Evolutionary conservation across 768 basidiomycete species (phyloP), one percentile per base, ranked within the genome.

Genomic region (Rhizopogon vulgaris): DNA sequence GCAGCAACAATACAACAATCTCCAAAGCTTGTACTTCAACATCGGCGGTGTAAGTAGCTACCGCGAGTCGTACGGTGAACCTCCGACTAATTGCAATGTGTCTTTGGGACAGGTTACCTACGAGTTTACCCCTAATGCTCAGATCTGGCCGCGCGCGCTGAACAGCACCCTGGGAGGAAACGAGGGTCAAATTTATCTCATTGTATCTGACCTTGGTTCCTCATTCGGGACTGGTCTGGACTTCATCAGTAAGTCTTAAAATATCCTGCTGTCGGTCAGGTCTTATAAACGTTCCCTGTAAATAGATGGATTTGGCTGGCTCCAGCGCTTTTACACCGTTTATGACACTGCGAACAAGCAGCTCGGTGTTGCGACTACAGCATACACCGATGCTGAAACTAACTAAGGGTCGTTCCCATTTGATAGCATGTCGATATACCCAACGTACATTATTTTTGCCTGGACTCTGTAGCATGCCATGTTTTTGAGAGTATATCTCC

Each of bases 141-240:
- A 88, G 73, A 79, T 83, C 55, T 87, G 83, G 82, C 84, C 84
- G 0, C 78, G 81, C 42, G 60, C 71, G 3, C 69, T 80, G 54
- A 86, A 87, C 68, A 64, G 69, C 11, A 65, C 68, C 32, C 74
- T 88, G 10, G 82, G 82, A 51, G 85, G 85, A 40, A 61, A 69
- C 30, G 55, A 67, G 4, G 59, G 61, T 58, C 64, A 65, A 50
- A 83, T 85, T 56, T 85, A 84, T 57, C 70, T 83, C 54, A 72
- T 84, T 58, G 69, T 73, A 18, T 71, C 71, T 17, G 79, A 83
- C 58, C 60, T 84, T 38, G 81, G 82, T 32, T 63, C 60, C 49
- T 54, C 57, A 48, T 77, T 72, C 49, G 83, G 83, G 1, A 66
- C 71, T 37, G 83, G 84, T 43, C 73, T 87, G 14, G 82, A 85